A percentile compares a stretch with the other conserved stretches of the same genome.
Conservation (phyloP, 1,139 yeast genomes). For the Nakaseomyces bracarensis region DNA sequence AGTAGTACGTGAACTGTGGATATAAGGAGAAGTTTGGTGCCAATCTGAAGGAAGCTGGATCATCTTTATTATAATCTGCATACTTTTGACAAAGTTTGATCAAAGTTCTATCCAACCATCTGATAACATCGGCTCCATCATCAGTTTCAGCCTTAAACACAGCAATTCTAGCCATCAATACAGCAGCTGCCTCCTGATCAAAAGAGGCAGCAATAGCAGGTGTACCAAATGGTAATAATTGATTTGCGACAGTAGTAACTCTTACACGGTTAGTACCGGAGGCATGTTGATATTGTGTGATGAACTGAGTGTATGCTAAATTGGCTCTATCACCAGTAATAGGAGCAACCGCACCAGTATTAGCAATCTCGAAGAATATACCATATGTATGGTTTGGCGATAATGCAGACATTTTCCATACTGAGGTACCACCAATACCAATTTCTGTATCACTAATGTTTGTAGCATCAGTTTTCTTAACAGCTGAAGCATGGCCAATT, state of each 20-base stretch:
- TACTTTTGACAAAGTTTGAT: conserved; percentile 80
- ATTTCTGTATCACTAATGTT: conserved; percentile 89
- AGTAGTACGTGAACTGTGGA: conserved; percentile 92
- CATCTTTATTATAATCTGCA: conserved; percentile 80
- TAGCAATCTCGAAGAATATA: conserved; percentile 77
- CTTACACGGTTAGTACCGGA: conserved; percentile 79
- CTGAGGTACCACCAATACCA: conserved; percentile 86
- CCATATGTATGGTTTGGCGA: conserved; percentile 86
- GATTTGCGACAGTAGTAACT: conserved; percentile 80
- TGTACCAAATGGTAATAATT: conserved; percentile 45
- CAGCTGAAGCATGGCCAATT: conserved; percentile 85
- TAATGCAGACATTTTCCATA: conserved; percentile 76
- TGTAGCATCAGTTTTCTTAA: conserved; percentile 47
- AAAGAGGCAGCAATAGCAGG: conserved; percentile 55
- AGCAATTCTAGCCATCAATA: conserved; percentile 87
- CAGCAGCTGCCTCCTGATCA: conserved; percentile 99
- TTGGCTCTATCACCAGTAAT: conserved; percentile 28
- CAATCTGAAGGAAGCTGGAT: conserved; percentile 66
- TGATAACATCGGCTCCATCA: conserved; percentile 62
- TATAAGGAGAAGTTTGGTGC: conserved; percentile 73
- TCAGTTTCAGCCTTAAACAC: conserved; percentile 81
- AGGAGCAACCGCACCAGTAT: conserved; percentile 36
- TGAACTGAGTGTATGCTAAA: conserved; percentile 46
- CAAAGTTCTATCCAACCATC: conserved; percentile 81
- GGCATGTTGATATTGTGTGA: conserved; percentile 71